A percentile compares a stretch with the other conserved stretches of the same genome.
Evolutionary conservation across 108 stramenopile genomes (phyloP).

Genomic region (Epipyxis sp.): DNA sequence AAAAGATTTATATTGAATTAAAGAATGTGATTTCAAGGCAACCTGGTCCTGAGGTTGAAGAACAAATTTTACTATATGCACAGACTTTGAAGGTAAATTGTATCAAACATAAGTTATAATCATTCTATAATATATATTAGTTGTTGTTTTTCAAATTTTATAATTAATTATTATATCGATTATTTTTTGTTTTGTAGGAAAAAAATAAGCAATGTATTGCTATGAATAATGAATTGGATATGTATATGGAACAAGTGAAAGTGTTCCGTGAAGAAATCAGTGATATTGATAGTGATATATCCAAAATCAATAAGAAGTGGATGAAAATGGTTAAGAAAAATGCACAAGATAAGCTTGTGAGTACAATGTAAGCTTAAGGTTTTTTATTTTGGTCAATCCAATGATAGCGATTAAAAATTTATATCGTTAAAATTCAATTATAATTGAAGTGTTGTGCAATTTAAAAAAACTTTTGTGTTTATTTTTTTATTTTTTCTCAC

Average conservation of each 20-base stretch:
- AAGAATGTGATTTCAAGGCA: constrained; percentile 58
- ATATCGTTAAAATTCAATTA: too few relatives aligned
- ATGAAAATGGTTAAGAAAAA: constrained; percentile 11
- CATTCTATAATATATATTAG: too few relatives aligned
- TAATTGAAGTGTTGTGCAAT: too few relatives aligned
- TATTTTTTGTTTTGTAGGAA: too few relatives aligned
- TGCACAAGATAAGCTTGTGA: not conserved
- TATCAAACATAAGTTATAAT: too few relatives aligned
- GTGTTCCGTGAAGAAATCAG: constrained; percentile 57
- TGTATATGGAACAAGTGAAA: constrained; percentile 62
- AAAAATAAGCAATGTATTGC: constrained; percentile 61
- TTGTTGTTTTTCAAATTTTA: too few relatives aligned
- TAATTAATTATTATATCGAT: too few relatives aligned
- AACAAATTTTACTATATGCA: constrained; percentile 55
- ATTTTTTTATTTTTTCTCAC: too few relatives aligned
- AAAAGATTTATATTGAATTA: constrained; percentile 61
- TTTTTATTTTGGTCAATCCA: too few relatives aligned
- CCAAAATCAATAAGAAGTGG: constrained; percentile 46
- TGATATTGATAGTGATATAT: constrained; percentile 37
- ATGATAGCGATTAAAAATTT: too few relatives aligned
- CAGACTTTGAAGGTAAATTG: constrained; percentile 58
- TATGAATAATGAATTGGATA: constrained; percentile 60
- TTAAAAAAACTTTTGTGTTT: too few relatives aligned
- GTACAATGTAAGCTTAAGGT: too few relatives aligned
- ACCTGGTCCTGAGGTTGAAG: constrained; percentile 60